Conservation (phyloP, 345 rosid species). For the Gossypium australe region DNA sequence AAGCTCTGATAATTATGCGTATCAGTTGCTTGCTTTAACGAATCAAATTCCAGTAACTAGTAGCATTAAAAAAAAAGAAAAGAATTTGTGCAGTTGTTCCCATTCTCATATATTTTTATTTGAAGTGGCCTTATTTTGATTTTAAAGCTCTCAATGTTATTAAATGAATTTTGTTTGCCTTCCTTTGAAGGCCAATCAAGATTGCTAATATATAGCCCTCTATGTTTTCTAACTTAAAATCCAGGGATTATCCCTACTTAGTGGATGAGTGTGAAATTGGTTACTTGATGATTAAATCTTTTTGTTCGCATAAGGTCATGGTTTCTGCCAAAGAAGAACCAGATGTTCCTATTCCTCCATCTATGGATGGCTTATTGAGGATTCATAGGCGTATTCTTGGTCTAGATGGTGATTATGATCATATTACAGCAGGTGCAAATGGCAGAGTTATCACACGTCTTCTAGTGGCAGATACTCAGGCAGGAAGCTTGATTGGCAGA, state of each 20-base stretch:
- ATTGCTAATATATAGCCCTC: not conserved
- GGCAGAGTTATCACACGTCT: constrained; percentile 32
- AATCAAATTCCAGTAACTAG: not conserved
- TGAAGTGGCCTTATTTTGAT: not conserved
- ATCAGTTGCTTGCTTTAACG: not conserved
- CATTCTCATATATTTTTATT: not conserved
- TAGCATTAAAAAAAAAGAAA: not conserved
- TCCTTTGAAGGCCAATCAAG: not conserved
- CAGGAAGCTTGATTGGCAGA: constrained; percentile 39
- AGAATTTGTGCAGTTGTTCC: not conserved
- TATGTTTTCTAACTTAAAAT: not conserved
- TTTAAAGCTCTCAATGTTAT: not conserved
- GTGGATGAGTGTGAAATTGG: not conserved
- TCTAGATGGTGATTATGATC: constrained; percentile 25
- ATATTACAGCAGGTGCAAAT: constrained; percentile 6
- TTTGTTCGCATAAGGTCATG: constrained; percentile 18
- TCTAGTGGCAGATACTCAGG: constrained; percentile 36
- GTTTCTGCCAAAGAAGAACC: constrained; percentile 44
- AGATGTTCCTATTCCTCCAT: constrained; percentile 34
- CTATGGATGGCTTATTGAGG: constrained; percentile 38
- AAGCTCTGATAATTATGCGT: not conserved
- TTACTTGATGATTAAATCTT: not conserved
- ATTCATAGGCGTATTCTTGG: constrained; percentile 30
- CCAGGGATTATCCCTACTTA: not conserved
- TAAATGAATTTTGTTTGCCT: not conserved